Evolutionary conservation across 78 protist genomes (phyloP).

Genomic region (Dictyostelium firmibasis): DNA sequence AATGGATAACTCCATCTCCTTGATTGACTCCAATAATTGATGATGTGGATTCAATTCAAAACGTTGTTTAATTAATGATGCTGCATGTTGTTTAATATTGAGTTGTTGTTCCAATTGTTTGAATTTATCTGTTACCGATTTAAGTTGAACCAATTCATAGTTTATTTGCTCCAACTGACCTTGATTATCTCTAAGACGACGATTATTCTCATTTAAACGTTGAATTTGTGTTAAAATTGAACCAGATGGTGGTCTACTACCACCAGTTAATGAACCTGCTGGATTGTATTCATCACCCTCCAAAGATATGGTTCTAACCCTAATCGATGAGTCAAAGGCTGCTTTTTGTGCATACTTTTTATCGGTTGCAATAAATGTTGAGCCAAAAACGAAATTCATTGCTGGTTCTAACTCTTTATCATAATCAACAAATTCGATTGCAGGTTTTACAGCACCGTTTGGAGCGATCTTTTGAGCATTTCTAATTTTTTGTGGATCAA

Average conservation of each 20-base stretch:
- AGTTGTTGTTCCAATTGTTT: slow-evolving; percentile 1
- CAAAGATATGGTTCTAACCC: slow-evolving; percentile 91
- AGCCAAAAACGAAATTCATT: slow-evolving; percentile 96
- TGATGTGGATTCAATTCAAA: slow-evolving; percentile 47
- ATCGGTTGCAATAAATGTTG: slow-evolving; percentile 88
- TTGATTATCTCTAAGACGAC: not conserved
- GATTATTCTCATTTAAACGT: slow-evolving; percentile 40
- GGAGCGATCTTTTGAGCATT: slow-evolving; percentile 72
- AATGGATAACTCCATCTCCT: slow-evolving; percentile 62
- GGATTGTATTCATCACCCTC: slow-evolving; percentile 99
- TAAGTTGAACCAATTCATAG: not conserved
- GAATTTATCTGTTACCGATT: not conserved
- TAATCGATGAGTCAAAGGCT: slow-evolving; percentile 84
- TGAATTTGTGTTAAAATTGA: slow-evolving; percentile 59
- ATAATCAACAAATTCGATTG: slow-evolving; percentile 88
- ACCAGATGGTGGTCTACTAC: slow-evolving; percentile 26
- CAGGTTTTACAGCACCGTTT: slow-evolving; percentile 60
- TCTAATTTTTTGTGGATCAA: slow-evolving; percentile 14
- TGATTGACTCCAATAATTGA: slow-evolving; percentile 42
- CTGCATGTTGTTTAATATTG: slow-evolving; percentile 32
- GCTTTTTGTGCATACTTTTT: slow-evolving; percentile 84
- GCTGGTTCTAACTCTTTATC: slow-evolving; percentile 88
- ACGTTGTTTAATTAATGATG: not conserved
- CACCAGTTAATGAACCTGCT: slow-evolving; percentile 97
- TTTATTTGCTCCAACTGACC: slow-evolving; percentile 35